These are phyloP conservation scores for Adansonia grandidieri DNA, from an alignment of 441 rosid species.

Conservation along the genomic window DNA sequence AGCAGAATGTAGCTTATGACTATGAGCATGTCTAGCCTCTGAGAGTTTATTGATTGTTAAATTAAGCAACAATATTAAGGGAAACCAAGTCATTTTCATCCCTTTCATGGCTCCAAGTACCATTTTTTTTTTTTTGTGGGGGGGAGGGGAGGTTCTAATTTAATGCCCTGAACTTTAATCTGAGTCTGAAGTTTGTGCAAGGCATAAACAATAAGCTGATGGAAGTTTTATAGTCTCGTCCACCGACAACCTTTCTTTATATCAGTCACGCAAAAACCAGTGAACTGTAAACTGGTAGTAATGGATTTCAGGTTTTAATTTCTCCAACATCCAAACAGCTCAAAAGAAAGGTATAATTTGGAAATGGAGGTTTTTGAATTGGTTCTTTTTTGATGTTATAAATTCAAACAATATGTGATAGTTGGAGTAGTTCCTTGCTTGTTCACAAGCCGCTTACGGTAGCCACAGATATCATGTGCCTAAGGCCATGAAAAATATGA, in stretches of 20 bases:
- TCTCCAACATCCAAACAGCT: slow-evolving; percentile 31
- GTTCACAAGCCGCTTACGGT: slow-evolving; percentile 44
- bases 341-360: slow-evolving; percentile 21
- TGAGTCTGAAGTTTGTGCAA: not conserved
- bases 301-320: slow-evolving; percentile 29
- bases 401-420: not conserved
- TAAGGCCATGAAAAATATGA: not conserved
- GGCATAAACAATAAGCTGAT: slow-evolving; percentile 5
- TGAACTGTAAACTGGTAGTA: slow-evolving; percentile 40
- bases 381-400: slow-evolving; percentile 27
- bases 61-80: slow-evolving; percentile 37
- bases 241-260: slow-evolving; percentile 30
- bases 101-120: not conserved
- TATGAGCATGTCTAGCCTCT: slow-evolving; percentile 36
- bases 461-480: slow-evolving; percentile 35
- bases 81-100: slow-evolving; percentile 43
- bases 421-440: slow-evolving; percentile 30
- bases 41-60: slow-evolving; percentile 33
- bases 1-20: slow-evolving; percentile 50
- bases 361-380: slow-evolving; percentile 23
- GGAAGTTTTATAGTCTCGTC: not conserved
- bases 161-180: slow-evolving; percentile 7
- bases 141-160: not conserved
- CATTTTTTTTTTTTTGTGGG: not conserved
- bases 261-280: slow-evolving; percentile 44